Conservation (phyloP, 225 moss, liverwort and hornwort species). For the Straminergon stramineum region DNA sequence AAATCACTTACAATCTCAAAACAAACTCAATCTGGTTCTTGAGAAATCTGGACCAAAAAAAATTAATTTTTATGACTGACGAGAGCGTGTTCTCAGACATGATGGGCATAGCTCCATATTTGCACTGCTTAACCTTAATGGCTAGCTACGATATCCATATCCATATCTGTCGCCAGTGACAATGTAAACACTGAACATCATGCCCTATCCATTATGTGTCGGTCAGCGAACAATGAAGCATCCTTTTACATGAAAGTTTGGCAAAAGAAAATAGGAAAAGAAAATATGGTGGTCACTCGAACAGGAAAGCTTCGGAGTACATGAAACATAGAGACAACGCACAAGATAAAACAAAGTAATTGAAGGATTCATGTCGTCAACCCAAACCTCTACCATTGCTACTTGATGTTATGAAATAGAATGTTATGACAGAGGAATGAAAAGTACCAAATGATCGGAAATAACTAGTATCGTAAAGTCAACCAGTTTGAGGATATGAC, state of each 20-base stretch:
- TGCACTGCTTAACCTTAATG: slow-evolving; percentile 48
- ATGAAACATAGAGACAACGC: not conserved
- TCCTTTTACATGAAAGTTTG: not conserved
- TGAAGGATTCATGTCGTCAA: not conserved
- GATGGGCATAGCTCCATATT: slow-evolving; percentile 65
- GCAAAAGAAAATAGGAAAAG: not conserved
- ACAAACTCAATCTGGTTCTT: not conserved
- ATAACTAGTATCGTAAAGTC: not conserved
- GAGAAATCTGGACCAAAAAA: not conserved
- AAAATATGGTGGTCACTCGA: not conserved
- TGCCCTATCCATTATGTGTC: slow-evolving; percentile 8
- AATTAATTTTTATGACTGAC: not conserved
- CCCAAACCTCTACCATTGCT: not conserved
- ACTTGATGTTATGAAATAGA: not conserved
- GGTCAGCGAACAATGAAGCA: not conserved
- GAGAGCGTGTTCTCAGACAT: slow-evolving; percentile 39
- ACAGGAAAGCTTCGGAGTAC: not conserved
- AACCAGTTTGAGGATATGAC: not conserved
- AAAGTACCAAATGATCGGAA: not conserved
- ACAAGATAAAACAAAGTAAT: not conserved
- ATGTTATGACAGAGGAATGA: not conserved
- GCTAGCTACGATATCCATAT: slow-evolving; percentile 61
- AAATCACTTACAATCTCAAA: not conserved
- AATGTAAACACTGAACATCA: slow-evolving; percentile 53
- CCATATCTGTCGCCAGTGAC: slow-evolving; percentile 44